Conservation (phyloP, 148 eudicot genomes). For the Salicornia ramosissima region DNA sequence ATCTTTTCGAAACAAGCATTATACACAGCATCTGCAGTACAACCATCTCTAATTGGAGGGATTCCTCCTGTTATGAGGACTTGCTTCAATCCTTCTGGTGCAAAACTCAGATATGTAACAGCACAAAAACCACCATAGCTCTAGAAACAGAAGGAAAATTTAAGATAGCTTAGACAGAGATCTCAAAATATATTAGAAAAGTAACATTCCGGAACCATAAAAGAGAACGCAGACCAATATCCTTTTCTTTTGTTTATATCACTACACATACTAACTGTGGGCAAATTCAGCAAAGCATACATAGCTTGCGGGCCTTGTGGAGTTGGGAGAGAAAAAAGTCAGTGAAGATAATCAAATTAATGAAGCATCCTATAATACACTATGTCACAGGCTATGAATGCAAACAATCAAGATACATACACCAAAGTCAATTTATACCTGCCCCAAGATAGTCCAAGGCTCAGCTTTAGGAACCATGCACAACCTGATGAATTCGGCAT, state of each 20-base stretch:
- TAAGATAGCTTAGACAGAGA: constrained; percentile 2
- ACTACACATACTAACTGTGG: background rate
- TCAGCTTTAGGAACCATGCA: constrained; percentile 71
- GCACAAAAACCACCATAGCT: constrained; percentile 97
- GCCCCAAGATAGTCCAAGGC: constrained; percentile 91
- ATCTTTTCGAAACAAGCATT: constrained; percentile 61
- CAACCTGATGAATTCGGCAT: constrained; percentile 83
- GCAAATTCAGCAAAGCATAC: background rate
- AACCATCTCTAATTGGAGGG: constrained; percentile 74
- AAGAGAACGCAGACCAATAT: background rate
- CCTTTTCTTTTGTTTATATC: background rate
- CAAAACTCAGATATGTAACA: constrained; percentile 88
- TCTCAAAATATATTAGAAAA: background rate
- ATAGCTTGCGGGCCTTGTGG: too few species aligned
- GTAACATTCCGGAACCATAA: background rate
- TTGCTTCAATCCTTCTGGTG: constrained; percentile 87
- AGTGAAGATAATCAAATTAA: background rate
- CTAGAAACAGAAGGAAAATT: constrained; percentile 30
- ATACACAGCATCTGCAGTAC: constrained; percentile 78
- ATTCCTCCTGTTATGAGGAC: constrained; percentile 91
- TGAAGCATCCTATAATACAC: background rate
- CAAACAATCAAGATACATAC: constrained; percentile 1
- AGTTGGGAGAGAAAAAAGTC: background rate
- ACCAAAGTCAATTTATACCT: constrained; percentile 39
- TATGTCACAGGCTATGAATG: background rate